A percentile compares a stretch with the other conserved stretches of the same genome.
Conservation (phyloP, 768 basidiomycete species). For the Rhodotorula diobovata region DNA sequence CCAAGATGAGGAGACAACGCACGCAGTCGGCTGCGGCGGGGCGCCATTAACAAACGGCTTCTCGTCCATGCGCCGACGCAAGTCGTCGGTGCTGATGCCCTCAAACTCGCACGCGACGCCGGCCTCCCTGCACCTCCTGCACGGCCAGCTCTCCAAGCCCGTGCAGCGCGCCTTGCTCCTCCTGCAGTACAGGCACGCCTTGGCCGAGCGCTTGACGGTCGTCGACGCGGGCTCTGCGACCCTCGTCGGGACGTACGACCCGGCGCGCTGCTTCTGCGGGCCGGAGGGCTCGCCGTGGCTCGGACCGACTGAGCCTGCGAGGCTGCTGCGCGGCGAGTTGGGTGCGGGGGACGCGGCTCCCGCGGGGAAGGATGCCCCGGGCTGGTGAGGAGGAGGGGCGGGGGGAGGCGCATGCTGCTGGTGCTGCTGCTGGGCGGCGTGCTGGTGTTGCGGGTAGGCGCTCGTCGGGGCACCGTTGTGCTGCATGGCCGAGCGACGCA, state of each 20-base stretch:
- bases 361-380: not conserved
- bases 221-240: not conserved
- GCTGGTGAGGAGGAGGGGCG: too few species aligned
- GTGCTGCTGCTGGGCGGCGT: not conserved
- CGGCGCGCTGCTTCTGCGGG: not conserved
- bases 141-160: conserved; percentile 20
- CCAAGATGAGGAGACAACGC: too few species aligned
- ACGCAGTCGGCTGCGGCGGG: not conserved
- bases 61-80: not conserved
- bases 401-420: not conserved
- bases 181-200: conserved; percentile 7
- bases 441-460: not conserved
- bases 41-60: not conserved
- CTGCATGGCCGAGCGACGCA: not conserved
- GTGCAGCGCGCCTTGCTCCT: conserved; percentile 17
- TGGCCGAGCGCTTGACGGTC: conserved; percentile 15
- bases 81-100: conserved; percentile 9
- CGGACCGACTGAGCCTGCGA: not conserved
- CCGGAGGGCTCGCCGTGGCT: not conserved
- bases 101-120: conserved; percentile 35
- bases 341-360: too few species aligned
- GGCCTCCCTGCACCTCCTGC: conserved; percentile 19
- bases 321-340: not conserved
- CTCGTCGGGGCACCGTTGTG: not conserved
- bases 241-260: not conserved